Conservation (phyloP, 140 eudicot species). For the Ambrosia hybrid region DNA sequence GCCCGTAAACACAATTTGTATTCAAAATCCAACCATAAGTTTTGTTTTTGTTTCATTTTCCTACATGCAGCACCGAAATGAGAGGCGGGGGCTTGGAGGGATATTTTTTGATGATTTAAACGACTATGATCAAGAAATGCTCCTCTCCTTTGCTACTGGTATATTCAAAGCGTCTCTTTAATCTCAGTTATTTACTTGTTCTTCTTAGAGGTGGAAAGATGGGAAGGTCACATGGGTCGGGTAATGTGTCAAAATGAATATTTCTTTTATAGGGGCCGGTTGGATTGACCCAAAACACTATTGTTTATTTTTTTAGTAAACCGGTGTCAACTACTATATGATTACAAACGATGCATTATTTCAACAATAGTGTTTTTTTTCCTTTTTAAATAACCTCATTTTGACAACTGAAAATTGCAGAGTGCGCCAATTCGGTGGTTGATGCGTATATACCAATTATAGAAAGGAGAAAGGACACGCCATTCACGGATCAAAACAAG, state of each 20-base stretch:
- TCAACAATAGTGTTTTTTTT: background rate
- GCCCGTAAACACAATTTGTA: background rate
- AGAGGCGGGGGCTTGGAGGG: constrained; percentile 99
- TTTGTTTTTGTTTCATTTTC: constrained; percentile 6
- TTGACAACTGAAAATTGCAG: constrained; percentile 40
- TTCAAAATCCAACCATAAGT: background rate
- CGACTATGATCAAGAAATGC: constrained; percentile 98
- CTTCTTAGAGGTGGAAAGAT: background rate
- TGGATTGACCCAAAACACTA: constrained; percentile 4
- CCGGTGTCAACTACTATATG: background rate
- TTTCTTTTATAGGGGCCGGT: background rate
- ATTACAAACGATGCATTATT: background rate
- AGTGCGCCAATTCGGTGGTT: constrained; percentile 91
- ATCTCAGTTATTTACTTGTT: background rate
- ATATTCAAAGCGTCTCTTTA: constrained; percentile 11
- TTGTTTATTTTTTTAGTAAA: background rate
- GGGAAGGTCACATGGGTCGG: background rate
- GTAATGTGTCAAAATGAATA: background rate
- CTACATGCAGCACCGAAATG: constrained; percentile 83
- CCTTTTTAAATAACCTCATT: background rate
- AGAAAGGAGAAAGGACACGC: constrained; percentile 89
- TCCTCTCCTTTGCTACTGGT: constrained; percentile 93
- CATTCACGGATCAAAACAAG: constrained; percentile 77
- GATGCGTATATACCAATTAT: constrained; percentile 92
- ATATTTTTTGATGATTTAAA: constrained; percentile 96